Evolutionary conservation across 179 eudicot species (phyloP).

Genomic region (Gypsophila paniculata): DNA sequence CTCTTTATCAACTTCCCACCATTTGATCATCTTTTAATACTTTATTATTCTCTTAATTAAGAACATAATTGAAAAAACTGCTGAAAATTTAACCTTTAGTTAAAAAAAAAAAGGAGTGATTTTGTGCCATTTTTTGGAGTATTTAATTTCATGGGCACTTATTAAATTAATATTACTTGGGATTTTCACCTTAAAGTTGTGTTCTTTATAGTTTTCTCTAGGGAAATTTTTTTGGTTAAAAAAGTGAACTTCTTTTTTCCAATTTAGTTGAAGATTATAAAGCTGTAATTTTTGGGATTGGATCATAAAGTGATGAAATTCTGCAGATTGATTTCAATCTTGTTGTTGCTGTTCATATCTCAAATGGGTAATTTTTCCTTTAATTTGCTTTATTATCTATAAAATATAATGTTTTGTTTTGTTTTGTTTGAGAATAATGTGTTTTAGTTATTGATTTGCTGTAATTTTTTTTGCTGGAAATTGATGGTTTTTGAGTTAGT

Average conservation of each 20-base stretch:
- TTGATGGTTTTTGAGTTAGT: no score
- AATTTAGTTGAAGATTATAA: slow-evolving; percentile 7
- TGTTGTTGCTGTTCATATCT: slow-evolving; percentile 26
- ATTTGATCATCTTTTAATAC: background rate
- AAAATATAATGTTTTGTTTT: no score
- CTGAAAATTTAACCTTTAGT: no score
- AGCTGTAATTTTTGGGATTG: slow-evolving; percentile 19
- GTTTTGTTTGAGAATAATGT: no score
- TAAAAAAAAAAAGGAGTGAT: background rate
- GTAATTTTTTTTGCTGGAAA: no score
- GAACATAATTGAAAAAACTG: background rate
- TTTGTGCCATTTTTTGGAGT: no score
- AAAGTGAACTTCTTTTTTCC: slow-evolving; percentile 5
- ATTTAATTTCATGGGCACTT: no score
- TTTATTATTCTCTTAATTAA: background rate
- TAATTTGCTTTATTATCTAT: background rate
- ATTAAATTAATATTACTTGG: slow-evolving; percentile 4
- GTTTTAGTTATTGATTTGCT: no score
- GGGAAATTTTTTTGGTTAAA: slow-evolving; percentile 5
- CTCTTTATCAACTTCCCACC: background rate
- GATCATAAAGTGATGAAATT: slow-evolving; percentile 18
- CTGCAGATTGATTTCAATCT: slow-evolving; percentile 15
- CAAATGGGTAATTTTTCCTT: slow-evolving; percentile 24
- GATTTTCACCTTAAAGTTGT: no score
- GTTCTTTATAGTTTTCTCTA: background rate